Evolutionary conservation across 306 rosid genomes (phyloP).

Genomic region (Sechiopsis laciniata): DNA sequence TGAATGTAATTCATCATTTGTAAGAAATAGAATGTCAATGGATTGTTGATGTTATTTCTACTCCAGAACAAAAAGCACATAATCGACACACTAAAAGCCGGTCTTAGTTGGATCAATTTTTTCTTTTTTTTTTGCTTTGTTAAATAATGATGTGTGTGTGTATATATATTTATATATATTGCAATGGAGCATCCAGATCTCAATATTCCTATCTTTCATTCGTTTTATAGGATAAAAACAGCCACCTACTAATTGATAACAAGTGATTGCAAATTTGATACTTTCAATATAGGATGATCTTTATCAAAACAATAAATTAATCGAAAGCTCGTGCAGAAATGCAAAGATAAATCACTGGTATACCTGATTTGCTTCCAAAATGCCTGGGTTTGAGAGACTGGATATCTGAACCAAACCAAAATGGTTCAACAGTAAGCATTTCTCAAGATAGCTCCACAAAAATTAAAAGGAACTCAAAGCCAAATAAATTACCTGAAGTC

Average conservation of each 20-base stretch:
- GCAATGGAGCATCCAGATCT: background rate
- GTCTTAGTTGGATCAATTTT: background rate
- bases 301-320: background rate
- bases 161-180: too few relatives aligned
- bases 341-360: constrained; percentile 11
- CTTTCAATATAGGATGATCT: background rate
- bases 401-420: constrained; percentile 44
- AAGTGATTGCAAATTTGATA: background rate
- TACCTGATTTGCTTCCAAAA: constrained; percentile 90
- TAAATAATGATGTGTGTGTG: background rate
- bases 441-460: background rate
- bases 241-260: background rate
- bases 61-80: background rate
- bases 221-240: background rate
- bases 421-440: constrained; percentile 20
- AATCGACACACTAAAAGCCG: background rate
- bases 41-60: background rate
- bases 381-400: constrained; percentile 77
- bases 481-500: constrained; percentile 53
- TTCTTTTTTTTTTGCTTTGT: too few relatives aligned
- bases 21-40: constrained; percentile 7
- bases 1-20: background rate
- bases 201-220: background rate
- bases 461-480: constrained; percentile 1
- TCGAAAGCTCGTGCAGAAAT: background rate